phyloP scores from a whole-genome alignment of 257 asterid genomes.

The Forsythia suspensa region DNA sequence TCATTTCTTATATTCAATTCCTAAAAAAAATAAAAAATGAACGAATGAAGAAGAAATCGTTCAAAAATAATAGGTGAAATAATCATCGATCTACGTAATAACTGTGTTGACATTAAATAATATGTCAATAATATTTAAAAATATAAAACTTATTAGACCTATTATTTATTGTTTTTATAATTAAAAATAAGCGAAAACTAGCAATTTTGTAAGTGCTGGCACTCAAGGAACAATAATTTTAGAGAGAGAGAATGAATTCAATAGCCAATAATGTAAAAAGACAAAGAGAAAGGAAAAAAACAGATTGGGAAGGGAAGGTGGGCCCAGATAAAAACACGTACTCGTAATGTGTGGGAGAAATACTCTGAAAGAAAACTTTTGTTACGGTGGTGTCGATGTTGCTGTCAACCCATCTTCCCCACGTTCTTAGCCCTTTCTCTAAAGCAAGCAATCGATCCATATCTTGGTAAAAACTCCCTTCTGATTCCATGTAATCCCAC shows the following conservation, averaged over 20 bases:
- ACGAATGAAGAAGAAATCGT: too few relatives aligned
- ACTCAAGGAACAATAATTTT: conserved; percentile 23
- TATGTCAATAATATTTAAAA: too few relatives aligned
- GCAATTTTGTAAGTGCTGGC: conserved; percentile 27
- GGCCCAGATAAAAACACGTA: conserved; percentile 24
- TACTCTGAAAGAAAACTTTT: conserved; percentile 76
- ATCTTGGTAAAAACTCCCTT: conserved; percentile 62
- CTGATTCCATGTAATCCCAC: conserved; percentile 91
- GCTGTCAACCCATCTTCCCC: conserved; percentile 87
- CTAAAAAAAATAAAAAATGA: too few relatives aligned
- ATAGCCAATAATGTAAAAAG: not conserved
- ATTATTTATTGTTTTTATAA: too few relatives aligned
- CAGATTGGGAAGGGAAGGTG: not conserved
- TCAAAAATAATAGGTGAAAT: too few relatives aligned
- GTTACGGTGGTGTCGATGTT: conserved; percentile 59
- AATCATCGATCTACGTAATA: too few relatives aligned
- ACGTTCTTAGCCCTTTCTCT: conserved; percentile 77
- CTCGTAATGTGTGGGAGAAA: conserved; percentile 95
- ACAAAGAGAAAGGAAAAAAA: not conserved
- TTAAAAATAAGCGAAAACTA: too few relatives aligned
- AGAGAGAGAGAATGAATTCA: conserved; percentile 19
- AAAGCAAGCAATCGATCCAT: conserved; percentile 76
- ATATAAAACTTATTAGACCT: too few relatives aligned
- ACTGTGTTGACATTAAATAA: too few relatives aligned
- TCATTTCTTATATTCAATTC: too few relatives aligned